These are phyloP conservation scores for Candida manassasensis DNA, from an alignment of 805 yeast genomes.

Conservation along the genomic window DNA sequence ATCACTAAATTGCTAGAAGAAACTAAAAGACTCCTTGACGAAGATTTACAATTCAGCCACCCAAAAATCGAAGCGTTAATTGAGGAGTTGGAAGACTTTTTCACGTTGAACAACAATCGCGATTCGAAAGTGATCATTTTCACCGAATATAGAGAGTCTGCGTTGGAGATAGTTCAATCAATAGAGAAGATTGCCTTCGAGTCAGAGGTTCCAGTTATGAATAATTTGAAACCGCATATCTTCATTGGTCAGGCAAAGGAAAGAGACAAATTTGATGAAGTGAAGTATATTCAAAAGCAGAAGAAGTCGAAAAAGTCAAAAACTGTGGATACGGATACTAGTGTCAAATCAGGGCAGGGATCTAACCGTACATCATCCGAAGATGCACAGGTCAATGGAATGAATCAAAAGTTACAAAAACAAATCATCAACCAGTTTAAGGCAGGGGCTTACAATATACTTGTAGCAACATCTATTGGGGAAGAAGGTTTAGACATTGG, in stretches of 20 bases:
- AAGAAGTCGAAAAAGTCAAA: slow-evolving; percentile 23
- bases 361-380: slow-evolving; percentile 60
- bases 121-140: slow-evolving; percentile 80
- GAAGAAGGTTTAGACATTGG: slow-evolving; percentile 99
- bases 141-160: slow-evolving; percentile 86
- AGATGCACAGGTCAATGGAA: slow-evolving; percentile 73
- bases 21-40: slow-evolving; percentile 3
- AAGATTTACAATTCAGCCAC: slow-evolving; percentile 37
- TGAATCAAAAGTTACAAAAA: slow-evolving; percentile 87
- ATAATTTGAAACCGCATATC: slow-evolving; percentile 60
- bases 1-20: slow-evolving; percentile 38
- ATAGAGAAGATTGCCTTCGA: slow-evolving; percentile 36
- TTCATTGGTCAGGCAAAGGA: slow-evolving; percentile 90
- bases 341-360: slow-evolving; percentile 7
- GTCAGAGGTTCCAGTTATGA: background rate
- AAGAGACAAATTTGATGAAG: slow-evolving; percentile 64
- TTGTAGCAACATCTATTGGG: slow-evolving; percentile 96
- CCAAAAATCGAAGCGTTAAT: slow-evolving; percentile 63
- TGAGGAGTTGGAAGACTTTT: slow-evolving; percentile 55
- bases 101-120: slow-evolving; percentile 31
- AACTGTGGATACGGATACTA: slow-evolving; percentile 15
- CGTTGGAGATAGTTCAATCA: slow-evolving; percentile 73
- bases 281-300: slow-evolving; percentile 24
- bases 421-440: slow-evolving; percentile 72
- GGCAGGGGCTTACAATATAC: slow-evolving; percentile 64